A percentile compares a stretch with the other conserved stretches of the same genome.
These are phyloP conservation scores for Helicosporidium sp. DNA, from an alignment of 139 green algal genomes.

Conservation along the genomic window DNA sequence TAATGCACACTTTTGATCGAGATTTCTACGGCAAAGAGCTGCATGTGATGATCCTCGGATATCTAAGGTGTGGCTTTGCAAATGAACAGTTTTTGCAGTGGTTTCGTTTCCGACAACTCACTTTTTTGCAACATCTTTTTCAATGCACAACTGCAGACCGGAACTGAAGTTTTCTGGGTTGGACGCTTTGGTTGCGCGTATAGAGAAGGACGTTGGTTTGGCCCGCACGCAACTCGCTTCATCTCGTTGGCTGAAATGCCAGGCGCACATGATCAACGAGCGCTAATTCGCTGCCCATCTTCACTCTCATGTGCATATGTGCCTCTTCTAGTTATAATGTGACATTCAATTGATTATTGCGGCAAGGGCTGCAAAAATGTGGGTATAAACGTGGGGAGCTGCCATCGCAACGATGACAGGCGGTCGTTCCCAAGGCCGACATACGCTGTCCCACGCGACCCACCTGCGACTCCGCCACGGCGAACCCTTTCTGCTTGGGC, in stretches of 20 bases:
- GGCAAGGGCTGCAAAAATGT: no score
- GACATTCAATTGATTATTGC: no score
- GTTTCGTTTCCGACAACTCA: background rate
- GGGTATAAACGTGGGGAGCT: no score
- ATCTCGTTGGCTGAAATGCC: background rate
- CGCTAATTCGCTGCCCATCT: no score
- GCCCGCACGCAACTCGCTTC: background rate
- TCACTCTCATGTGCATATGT: no score
- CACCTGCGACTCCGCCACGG: no score
- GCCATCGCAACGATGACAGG: no score
- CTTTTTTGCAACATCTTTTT: background rate
- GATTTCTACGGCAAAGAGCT: conserved; percentile 42
- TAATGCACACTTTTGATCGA: conserved; percentile 52
- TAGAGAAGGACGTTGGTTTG: background rate
- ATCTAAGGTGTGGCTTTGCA: conserved; percentile 25
- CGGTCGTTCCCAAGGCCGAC: no score
- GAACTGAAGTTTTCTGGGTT: conserved; percentile 65
- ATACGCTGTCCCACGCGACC: no score
- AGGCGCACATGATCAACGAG: no score
- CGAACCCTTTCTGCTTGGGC: no score
- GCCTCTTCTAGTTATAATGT: no score
- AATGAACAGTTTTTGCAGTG: background rate
- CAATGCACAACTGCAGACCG: conserved; percentile 17
- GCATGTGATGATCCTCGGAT: conserved; percentile 41
- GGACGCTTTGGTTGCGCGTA: background rate